A percentile compares a stretch with the other conserved stretches of the same genome.
Conservation (phyloP, 805 yeast genomes). For the Naumovozyma castellii region DNA sequence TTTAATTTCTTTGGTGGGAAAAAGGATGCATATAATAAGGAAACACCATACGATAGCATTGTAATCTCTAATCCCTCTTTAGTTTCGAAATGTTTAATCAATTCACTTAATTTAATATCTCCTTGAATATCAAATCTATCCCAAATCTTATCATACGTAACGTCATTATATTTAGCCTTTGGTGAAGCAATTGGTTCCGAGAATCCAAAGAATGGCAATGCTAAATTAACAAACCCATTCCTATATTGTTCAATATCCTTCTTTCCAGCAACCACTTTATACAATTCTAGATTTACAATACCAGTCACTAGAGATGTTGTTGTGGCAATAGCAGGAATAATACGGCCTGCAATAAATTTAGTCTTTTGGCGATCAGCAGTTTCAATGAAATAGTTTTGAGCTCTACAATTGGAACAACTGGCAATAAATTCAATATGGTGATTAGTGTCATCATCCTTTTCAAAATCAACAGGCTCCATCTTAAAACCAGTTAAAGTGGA, state of each 20-base stretch:
- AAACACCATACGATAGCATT: conserved; percentile 87
- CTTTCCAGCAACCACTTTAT: conserved; percentile 75
- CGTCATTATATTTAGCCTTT: conserved; percentile 69
- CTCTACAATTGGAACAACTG: conserved; percentile 94
- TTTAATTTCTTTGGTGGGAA: conserved; percentile 84
- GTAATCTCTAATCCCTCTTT: conserved; percentile 80
- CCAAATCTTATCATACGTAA: conserved; percentile 85
- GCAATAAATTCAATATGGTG: conserved; percentile 94
- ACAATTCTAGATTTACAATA: conserved; percentile 79
- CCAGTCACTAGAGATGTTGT: conserved; percentile 98
- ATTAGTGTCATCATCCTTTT: conserved; percentile 94
- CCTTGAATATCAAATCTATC: conserved; percentile 81
- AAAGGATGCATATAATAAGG: conserved; percentile 84
- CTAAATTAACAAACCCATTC: conserved; percentile 87
- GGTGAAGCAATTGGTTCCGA: conserved; percentile 90
- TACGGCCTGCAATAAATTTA: conserved; percentile 95
- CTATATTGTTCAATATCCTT: conserved; percentile 74
- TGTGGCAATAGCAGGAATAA: conserved; percentile 98
- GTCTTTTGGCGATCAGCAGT: conserved; percentile 84
- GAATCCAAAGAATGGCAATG: conserved; percentile 92
- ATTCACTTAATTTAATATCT: conserved; percentile 62
- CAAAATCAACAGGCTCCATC: conserved; percentile 84
- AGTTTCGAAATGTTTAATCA: conserved; percentile 65
- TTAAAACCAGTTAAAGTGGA: conserved; percentile 82
- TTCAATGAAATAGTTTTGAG: conserved; percentile 80